Evolutionary conservation across 2,329 filamentous ascomycete species (phyloP).

Genomic region (Chaetothyriales sp.): DNA sequence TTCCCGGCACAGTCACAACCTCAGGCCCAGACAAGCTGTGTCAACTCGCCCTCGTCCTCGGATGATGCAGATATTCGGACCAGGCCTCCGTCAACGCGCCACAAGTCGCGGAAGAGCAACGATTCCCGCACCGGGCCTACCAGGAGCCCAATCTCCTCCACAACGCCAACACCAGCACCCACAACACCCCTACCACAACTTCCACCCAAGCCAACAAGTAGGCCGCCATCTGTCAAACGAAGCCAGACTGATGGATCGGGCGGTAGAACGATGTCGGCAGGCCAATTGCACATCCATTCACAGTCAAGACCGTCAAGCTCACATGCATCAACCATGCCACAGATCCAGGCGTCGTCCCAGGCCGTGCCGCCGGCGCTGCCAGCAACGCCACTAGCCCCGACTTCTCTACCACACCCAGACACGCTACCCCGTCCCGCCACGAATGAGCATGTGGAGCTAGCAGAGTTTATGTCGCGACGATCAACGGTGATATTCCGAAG

Average conservation of each 20-base stretch:
- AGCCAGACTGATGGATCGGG: background rate
- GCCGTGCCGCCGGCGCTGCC: background rate
- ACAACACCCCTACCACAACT: slow-evolving; percentile 13
- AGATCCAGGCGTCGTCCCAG: background rate
- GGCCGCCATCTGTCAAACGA: background rate
- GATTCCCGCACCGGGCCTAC: slow-evolving; percentile 9
- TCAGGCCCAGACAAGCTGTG: background rate
- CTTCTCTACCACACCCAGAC: slow-evolving; percentile 4
- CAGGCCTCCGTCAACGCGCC: slow-evolving; percentile 5
- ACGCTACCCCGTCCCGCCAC: slow-evolving; percentile 1
- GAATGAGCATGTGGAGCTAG: slow-evolving; percentile 10
- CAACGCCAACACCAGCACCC: slow-evolving; percentile 11
- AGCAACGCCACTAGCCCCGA: slow-evolving; percentile 1
- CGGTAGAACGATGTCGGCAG: background rate
- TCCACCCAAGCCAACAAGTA: slow-evolving; percentile 4
- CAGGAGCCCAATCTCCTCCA: slow-evolving; percentile 8
- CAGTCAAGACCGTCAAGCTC: background rate
- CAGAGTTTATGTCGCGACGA: slow-evolving; percentile 15
- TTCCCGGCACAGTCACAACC: background rate
- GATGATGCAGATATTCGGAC: slow-evolving; percentile 10
- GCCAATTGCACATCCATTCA: background rate
- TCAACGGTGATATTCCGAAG: slow-evolving; percentile 20
- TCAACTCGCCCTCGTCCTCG: background rate
- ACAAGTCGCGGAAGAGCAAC: slow-evolving; percentile 9
- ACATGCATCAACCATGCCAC: background rate